Evolutionary conservation across 2,329 filamentous ascomycete species (phyloP).

Genomic region (Cryphonectria radicalis): DNA sequence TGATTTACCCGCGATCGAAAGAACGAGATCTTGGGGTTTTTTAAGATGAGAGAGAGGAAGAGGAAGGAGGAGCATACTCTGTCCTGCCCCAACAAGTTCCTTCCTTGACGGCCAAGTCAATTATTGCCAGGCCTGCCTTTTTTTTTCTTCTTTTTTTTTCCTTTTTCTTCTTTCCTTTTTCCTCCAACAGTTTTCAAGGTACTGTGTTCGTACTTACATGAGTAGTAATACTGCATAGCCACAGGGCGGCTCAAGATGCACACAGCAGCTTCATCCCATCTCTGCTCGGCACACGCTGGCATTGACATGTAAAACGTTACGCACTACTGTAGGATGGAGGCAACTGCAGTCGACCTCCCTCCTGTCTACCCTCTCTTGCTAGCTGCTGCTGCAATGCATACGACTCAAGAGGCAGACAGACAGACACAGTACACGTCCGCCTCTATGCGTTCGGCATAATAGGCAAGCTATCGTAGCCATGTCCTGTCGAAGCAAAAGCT

Average conservation of each 20-base stretch:
- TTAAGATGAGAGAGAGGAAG: neutral
- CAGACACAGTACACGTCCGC: neutral
- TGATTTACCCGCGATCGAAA: neutral
- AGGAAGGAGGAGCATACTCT: too few species aligned
- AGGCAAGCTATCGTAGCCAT: neutral
- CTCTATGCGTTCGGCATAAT: neutral
- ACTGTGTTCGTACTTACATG: neutral
- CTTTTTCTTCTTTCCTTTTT: neutral
- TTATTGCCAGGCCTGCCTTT: neutral
- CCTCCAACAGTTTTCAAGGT: neutral
- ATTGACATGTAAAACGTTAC: conserved; percentile 23
- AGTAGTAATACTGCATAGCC: neutral
- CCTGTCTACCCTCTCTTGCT: neutral
- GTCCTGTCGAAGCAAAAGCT: neutral
- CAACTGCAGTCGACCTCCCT: neutral
- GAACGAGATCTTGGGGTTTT: too few species aligned
- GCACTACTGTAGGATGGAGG: conserved; percentile 7
- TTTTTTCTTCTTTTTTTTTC: neutral
- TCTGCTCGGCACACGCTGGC: conserved; percentile 17
- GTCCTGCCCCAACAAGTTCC: too few species aligned
- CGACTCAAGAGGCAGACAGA: neutral
- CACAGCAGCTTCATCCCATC: conserved; percentile 14
- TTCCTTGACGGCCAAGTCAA: too few species aligned
- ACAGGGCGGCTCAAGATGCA: neutral
- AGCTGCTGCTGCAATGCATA: neutral